phyloP scores from a whole-genome alignment of 495 filamentous ascomycete genomes.

The Xeromyces bisporus region DNA sequence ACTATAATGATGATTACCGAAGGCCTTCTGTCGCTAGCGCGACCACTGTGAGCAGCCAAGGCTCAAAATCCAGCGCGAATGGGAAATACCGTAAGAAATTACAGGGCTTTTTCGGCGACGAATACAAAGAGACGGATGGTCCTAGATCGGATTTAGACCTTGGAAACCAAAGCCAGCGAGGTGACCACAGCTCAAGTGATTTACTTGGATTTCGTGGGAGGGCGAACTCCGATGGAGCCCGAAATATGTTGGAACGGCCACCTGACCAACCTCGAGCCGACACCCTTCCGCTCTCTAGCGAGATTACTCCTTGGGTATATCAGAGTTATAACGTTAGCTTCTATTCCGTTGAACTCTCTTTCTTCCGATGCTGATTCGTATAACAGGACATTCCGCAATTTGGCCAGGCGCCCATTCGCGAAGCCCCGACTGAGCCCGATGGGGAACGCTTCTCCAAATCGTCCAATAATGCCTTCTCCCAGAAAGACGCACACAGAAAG shows the following conservation, averaged over 20 bases:
- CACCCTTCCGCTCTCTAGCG: slow-evolving; percentile 75
- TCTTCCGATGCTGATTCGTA: background rate
- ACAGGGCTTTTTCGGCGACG: slow-evolving; percentile 78
- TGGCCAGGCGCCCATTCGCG: slow-evolving; percentile 67
- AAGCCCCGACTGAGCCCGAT: slow-evolving; percentile 52
- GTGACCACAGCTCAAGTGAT: slow-evolving; percentile 39
- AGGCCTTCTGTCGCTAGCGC: slow-evolving; percentile 81
- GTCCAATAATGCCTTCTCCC: slow-evolving; percentile 19
- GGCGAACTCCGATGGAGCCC: slow-evolving; percentile 50
- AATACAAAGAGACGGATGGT: slow-evolving; percentile 41
- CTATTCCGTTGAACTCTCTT: slow-evolving; percentile 3
- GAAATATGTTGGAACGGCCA: slow-evolving; percentile 34
- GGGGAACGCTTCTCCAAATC: slow-evolving; percentile 41
- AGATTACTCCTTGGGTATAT: slow-evolving; percentile 90
- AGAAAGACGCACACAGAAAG: slow-evolving; percentile 35
- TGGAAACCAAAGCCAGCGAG: slow-evolving; percentile 32
- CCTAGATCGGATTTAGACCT: slow-evolving; percentile 62
- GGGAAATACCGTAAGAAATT: slow-evolving; percentile 57
- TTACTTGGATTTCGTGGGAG: slow-evolving; percentile 43
- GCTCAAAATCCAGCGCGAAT: slow-evolving; percentile 63
- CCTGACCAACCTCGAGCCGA: slow-evolving; percentile 45
- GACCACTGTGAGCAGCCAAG: slow-evolving; percentile 77
- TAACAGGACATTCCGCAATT: slow-evolving; percentile 58
- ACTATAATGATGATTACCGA: slow-evolving; percentile 54
- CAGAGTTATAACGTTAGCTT: slow-evolving; percentile 64